Percentiles rank a stretch among this genome's conserved stretches.
phyloP scores from a whole-genome alignment of 2,329 filamentous ascomycete species.

The Fusarium begoniae region DNA sequence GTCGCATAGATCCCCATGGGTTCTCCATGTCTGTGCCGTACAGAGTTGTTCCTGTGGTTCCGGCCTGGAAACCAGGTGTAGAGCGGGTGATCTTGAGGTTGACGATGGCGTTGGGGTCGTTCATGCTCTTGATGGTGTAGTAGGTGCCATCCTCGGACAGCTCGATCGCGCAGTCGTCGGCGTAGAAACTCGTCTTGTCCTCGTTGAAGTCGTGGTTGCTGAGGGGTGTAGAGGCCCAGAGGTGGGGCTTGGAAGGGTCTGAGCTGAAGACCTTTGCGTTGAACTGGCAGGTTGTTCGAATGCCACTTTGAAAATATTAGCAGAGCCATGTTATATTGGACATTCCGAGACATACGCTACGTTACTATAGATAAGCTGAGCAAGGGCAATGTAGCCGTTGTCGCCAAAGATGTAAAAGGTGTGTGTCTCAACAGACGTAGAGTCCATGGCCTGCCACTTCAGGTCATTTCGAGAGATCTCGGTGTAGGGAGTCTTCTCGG shows the following conservation, averaged over 20 bases:
- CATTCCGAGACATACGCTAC: conserved; percentile 73
- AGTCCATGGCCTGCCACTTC: conserved; percentile 83
- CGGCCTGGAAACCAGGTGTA: conserved; percentile 84
- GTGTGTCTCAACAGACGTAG: conserved; percentile 93
- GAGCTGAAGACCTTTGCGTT: conserved; percentile 91
- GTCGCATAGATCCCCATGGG: conserved; percentile 93
- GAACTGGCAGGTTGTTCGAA: conserved; percentile 92
- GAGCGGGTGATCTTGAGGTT: conserved; percentile 82
- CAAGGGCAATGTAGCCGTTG: conserved; percentile 77
- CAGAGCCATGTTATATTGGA: background rate
- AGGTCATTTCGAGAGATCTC: conserved; percentile 81
- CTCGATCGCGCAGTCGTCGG: conserved; percentile 84
- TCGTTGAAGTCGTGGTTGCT: conserved; percentile 85
- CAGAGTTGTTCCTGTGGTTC: conserved; percentile 82
- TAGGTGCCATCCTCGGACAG: conserved; percentile 83
- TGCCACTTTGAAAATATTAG: conserved; percentile 67
- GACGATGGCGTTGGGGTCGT: conserved; percentile 81
- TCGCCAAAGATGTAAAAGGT: conserved; percentile 91
- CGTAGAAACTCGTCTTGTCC: conserved; percentile 83
- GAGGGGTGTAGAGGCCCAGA: conserved; percentile 87
- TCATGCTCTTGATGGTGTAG: conserved; percentile 91
- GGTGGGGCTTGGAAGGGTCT: conserved; percentile 74
- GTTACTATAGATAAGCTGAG: conserved; percentile 97
- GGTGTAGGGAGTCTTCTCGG: conserved; percentile 80
- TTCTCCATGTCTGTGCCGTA: conserved; percentile 87